A percentile compares a stretch with the other conserved stretches of the same genome.
Evolutionary conservation across 208 protist species (phyloP).

Genomic region (Trichomonas vaginalis): DNA sequence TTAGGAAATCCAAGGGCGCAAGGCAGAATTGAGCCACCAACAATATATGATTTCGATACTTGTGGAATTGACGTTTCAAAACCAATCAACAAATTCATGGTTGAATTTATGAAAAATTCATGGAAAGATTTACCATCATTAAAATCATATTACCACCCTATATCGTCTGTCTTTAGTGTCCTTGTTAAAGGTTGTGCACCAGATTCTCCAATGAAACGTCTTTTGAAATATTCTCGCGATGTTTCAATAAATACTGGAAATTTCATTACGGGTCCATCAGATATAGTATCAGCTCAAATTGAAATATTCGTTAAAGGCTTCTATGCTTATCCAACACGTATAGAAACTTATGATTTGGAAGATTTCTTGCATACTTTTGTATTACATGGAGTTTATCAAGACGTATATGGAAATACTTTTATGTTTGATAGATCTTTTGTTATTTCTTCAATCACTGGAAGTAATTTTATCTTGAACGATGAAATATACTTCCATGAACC

Average conservation of each 20-base stretch:
- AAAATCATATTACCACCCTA: not conserved
- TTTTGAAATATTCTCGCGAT: not conserved
- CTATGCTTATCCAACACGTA: not conserved
- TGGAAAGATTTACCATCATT: not conserved
- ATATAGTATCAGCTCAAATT: not conserved
- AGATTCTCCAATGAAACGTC: not conserved
- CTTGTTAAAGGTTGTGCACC: not conserved
- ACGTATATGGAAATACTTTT: not conserved
- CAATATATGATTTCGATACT: not conserved
- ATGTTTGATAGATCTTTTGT: not conserved
- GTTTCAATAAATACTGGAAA: not conserved
- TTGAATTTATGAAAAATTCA: not conserved
- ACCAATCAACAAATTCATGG: not conserved
- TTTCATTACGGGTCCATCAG: not conserved
- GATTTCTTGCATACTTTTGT: not conserved
- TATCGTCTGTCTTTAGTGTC: not conserved
- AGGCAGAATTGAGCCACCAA: not conserved
- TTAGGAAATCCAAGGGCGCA: not conserved
- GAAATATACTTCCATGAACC: not conserved
- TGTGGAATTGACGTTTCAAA: not conserved
- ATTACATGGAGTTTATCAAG: not conserved
- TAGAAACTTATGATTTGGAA: not conserved
- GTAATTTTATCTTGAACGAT: not conserved
- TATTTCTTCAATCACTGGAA: not conserved
- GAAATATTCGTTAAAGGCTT: not conserved